Conservation (phyloP, 2,329 filamentous ascomycete species). For the Pochonia chlamydosporia region DNA sequence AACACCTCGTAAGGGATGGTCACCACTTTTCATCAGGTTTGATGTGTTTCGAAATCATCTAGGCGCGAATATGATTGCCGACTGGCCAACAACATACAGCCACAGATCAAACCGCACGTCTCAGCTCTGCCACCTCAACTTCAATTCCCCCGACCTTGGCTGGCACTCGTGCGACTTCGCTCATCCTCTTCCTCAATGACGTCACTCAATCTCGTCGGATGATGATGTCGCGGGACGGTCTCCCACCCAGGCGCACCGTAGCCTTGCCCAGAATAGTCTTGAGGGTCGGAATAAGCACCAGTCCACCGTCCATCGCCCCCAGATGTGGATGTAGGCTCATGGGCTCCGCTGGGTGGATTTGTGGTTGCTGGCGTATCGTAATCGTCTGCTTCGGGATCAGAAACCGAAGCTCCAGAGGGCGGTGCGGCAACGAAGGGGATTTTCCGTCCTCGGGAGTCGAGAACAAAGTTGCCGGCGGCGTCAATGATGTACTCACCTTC, state of each 20-base stretch:
- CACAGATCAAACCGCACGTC: background rate
- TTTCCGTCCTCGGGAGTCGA: conserved; percentile 55
- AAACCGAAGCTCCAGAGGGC: conserved; percentile 38
- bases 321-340: conserved; percentile 24
- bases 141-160: conserved; percentile 45
- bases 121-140: background rate
- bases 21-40: too few relatives aligned
- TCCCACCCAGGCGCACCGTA: conserved; percentile 72
- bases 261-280: conserved; percentile 62
- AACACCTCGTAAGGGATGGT: too few relatives aligned
- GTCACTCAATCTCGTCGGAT: conserved; percentile 83
- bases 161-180: conserved; percentile 67
- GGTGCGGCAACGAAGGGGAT: conserved; percentile 43
- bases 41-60: background rate
- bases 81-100: background rate
- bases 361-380: conserved; percentile 49
- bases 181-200: conserved; percentile 85
- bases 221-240: conserved; percentile 70
- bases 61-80: background rate
- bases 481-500: conserved; percentile 69
- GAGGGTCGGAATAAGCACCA: conserved; percentile 32
- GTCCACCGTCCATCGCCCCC: conserved; percentile 33
- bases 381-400: conserved; percentile 50
- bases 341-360: conserved; percentile 29
- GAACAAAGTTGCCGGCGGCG: conserved; percentile 53